Conservation (phyloP, 305 asterid species). For the Fraxinus albicans region DNA sequence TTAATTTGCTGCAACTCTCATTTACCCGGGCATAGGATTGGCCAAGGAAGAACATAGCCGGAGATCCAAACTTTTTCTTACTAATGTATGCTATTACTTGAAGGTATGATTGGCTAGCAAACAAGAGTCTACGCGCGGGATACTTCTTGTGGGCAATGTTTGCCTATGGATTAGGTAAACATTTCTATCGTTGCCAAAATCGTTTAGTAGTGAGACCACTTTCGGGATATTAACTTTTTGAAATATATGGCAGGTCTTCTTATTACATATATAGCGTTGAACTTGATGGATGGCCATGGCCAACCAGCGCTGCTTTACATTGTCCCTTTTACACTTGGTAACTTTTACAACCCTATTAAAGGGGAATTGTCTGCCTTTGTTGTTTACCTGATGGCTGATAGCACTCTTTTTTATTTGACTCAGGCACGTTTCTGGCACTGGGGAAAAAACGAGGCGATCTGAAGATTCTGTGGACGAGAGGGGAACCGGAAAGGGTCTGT, state of each 20-base stretch:
- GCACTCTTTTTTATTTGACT: conserved; percentile 4
- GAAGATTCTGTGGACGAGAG: conserved; percentile 61
- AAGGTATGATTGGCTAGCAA: conserved; percentile 90
- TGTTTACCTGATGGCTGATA: background rate
- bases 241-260: conserved; percentile 62
- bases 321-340: conserved; percentile 84
- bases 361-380: background rate
- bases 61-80: background rate
- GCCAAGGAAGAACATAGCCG: background rate
- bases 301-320: conserved; percentile 92
- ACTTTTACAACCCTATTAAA: background rate
- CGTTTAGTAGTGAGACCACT: background rate
- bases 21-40: background rate
- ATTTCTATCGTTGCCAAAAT: background rate
- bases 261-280: conserved; percentile 69
- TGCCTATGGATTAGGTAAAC: conserved; percentile 83
- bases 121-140: conserved; percentile 62
- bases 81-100: conserved; percentile 8
- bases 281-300: conserved; percentile 95
- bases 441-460: conserved; percentile 68
- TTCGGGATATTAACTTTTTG: background rate
- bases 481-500: conserved; percentile 78
- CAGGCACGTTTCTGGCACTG: conserved; percentile 66
- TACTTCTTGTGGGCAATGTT: conserved; percentile 94
- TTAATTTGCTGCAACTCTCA: background rate